Conservation (phyloP, 495 filamentous ascomycete genomes). For the Terfezia claveryi region DNA sequence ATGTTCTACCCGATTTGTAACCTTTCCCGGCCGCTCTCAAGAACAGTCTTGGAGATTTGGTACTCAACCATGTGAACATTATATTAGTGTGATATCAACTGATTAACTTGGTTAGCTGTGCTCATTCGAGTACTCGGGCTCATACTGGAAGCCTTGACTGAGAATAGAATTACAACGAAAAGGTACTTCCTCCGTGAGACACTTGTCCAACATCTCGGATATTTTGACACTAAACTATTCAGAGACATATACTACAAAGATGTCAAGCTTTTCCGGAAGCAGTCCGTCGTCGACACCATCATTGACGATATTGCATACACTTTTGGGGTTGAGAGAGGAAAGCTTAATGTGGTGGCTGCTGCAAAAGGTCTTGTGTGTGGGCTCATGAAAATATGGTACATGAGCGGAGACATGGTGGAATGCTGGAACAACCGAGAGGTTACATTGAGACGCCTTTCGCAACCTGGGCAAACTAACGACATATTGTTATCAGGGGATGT, state of each 20-base stretch:
- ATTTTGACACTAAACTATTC: no score
- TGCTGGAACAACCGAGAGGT: background rate
- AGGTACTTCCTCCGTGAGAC: background rate
- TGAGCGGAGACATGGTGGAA: background rate
- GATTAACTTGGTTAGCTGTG: background rate
- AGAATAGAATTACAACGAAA: background rate
- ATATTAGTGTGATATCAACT: background rate
- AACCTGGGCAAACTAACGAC: constrained; percentile 2
- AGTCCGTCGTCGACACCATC: constrained; percentile 49
- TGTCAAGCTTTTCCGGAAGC: constrained; percentile 53
- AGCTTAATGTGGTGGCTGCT: constrained; percentile 47
- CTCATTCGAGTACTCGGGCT: background rate
- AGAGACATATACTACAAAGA: constrained; percentile 82
- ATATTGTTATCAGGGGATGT: constrained; percentile 29
- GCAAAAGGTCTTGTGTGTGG: constrained; percentile 53
- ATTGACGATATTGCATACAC: constrained; percentile 75
- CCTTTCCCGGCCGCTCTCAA: background rate
- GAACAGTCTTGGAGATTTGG: background rate
- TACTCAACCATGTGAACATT: background rate
- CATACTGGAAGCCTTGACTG: background rate
- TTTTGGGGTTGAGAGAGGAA: constrained; percentile 35
- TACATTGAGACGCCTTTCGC: background rate
- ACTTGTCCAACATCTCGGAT: no score
- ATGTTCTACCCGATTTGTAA: background rate
- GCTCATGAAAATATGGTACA: constrained; percentile 19